These are phyloP conservation scores for Pelargonium australe DNA, from an alignment of 441 rosid genomes.

Conservation along the genomic window DNA sequence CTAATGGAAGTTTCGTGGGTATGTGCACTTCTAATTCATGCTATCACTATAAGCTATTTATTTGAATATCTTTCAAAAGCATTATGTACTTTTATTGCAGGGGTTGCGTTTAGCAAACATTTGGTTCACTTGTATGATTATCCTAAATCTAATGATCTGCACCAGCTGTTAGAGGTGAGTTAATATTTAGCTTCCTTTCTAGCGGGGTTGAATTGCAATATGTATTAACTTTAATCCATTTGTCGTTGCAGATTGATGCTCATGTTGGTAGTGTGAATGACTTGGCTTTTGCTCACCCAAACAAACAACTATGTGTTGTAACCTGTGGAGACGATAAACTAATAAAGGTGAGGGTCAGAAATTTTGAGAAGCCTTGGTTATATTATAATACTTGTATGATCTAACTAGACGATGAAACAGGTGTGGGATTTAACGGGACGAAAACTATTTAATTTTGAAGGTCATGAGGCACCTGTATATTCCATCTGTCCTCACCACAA, in stretches of 20 bases:
- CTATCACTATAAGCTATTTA: not conserved
- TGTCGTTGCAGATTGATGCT: constrained; percentile 75
- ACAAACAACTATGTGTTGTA: constrained; percentile 69
- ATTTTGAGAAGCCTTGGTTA: constrained; percentile 9
- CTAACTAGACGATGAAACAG: constrained; percentile 30
- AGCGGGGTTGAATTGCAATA: constrained; percentile 9
- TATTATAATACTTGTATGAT: constrained; percentile 13
- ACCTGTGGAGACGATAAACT: constrained; percentile 90
- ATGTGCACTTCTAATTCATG: constrained; percentile 16
- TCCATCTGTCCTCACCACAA: constrained; percentile 74
- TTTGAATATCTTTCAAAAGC: constrained; percentile 23
- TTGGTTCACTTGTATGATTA: constrained; percentile 62
- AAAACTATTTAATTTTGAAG: constrained; percentile 46
- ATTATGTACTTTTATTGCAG: constrained; percentile 34
- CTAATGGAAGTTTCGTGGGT: constrained; percentile 81
- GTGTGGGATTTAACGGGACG: constrained; percentile 73
- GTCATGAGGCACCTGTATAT: constrained; percentile 76
- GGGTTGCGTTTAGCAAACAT: constrained; percentile 70
- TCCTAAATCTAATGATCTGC: constrained; percentile 56
- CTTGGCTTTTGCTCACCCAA: constrained; percentile 82
- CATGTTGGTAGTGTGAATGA: constrained; percentile 86
- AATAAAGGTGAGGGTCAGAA: constrained; percentile 52
- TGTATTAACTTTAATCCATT: constrained; percentile 18
- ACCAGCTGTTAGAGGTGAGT: constrained; percentile 64
- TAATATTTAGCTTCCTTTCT: constrained; percentile 14